Percentiles rank a stretch among this genome's conserved stretches.
Conservation (phyloP, 441 rosid genomes). For the Isatis lusitanica region DNA sequence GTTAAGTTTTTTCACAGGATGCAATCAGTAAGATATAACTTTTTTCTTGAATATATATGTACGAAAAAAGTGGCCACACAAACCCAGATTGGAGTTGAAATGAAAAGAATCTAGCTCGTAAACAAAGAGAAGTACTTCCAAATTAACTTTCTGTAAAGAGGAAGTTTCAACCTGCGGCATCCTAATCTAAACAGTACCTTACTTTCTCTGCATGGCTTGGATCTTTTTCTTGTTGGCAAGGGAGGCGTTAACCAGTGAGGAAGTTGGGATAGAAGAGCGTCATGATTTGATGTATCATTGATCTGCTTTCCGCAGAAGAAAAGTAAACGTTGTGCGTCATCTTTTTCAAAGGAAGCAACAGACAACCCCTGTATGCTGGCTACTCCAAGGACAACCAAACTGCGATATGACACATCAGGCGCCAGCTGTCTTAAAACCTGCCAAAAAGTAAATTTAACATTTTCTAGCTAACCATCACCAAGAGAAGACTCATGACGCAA, state of each 20-base stretch:
- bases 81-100: neutral
- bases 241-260: conserved; percentile 89
- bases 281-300: conserved; percentile 36
- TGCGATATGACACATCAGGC: conserved; percentile 82
- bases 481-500: neutral
- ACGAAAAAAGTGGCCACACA: neutral
- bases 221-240: conserved; percentile 70
- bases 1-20: neutral
- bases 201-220: conserved; percentile 51
- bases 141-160: neutral
- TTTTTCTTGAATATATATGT: neutral
- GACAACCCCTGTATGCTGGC: conserved; percentile 95
- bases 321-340: conserved; percentile 89
- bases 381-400: conserved; percentile 86
- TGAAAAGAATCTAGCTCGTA: neutral
- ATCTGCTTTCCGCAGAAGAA: conserved; percentile 63
- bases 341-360: conserved; percentile 95
- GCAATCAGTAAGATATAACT: conserved; percentile 1
- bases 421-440: conserved; percentile 94
- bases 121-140: conserved; percentile 2
- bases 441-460: conserved; percentile 9
- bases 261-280: conserved; percentile 40
- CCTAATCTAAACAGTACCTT: conserved; percentile 36
- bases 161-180: conserved; percentile 11
- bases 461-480: conserved; percentile 9